phyloP scores from a whole-genome alignment of 1,284 basidiomycete genomes.

The Fomitopsis betulina region DNA sequence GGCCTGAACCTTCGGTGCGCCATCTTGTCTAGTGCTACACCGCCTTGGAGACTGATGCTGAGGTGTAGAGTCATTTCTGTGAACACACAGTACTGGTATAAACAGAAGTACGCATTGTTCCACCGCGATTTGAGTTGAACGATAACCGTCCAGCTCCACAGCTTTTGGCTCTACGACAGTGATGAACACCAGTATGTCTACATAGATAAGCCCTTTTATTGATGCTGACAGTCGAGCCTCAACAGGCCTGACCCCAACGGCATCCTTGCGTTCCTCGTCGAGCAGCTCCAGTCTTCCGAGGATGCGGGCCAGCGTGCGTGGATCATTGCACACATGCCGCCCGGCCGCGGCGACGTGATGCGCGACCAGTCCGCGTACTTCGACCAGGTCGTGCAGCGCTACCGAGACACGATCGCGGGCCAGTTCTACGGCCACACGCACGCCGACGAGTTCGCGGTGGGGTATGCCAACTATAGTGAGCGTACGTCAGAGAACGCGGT shows the following conservation, averaged over 20 bases:
- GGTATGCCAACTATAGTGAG: slow-evolving; percentile 50
- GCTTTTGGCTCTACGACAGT: slow-evolving; percentile 51
- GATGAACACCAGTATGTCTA: slow-evolving; percentile 35
- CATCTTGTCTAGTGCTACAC: not conserved
- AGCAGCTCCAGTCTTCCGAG: slow-evolving; percentile 52
- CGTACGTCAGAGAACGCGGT: slow-evolving; percentile 45
- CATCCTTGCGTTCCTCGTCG: slow-evolving; percentile 36
- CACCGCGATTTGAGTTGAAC: no score
- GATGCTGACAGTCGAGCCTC: not conserved
- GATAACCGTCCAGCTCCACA: slow-evolving; percentile 10
- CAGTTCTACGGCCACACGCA: slow-evolving; percentile 47
- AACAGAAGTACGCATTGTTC: slow-evolving; percentile 35
- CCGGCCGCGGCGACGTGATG: slow-evolving; percentile 43
- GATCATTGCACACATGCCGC: slow-evolving; percentile 49
- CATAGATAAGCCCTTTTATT: not conserved
- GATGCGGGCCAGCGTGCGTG: slow-evolving; percentile 47
- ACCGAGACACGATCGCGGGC: slow-evolving; percentile 51
- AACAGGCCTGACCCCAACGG: slow-evolving; percentile 38
- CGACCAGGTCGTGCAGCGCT: slow-evolving; percentile 53
- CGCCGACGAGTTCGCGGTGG: slow-evolving; percentile 52
- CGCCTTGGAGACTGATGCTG: not conserved
- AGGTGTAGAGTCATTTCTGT: slow-evolving; percentile 43
- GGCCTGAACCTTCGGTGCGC: slow-evolving; percentile 39
- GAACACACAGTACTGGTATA: slow-evolving; percentile 58
- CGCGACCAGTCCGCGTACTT: slow-evolving; percentile 51